A percentile compares a stretch with the other conserved stretches of the same genome.
These are phyloP conservation scores for Mortierella sp. DNA, from an alignment of 371 early-diverging fungal species.

Conservation along the genomic window DNA sequence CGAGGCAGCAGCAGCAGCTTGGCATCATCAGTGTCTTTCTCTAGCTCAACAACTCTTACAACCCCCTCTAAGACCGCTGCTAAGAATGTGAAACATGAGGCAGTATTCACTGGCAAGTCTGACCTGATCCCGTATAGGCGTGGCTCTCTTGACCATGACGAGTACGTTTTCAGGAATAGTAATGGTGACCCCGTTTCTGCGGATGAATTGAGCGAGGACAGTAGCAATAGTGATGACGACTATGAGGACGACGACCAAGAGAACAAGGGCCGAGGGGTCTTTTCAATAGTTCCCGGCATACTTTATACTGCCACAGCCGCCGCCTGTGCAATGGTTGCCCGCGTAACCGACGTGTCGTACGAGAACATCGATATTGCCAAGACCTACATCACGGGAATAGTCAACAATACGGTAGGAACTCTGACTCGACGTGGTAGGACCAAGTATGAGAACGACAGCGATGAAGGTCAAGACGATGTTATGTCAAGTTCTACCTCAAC, in stretches of 20 bases:
- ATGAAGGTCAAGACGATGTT: neutral
- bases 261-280: neutral
- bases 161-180: conserved; percentile 18
- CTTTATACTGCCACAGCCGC: conserved; percentile 10
- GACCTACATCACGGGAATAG: conserved; percentile 3
- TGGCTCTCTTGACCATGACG: conserved; percentile 16
- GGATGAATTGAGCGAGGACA: conserved; percentile 6
- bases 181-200: neutral
- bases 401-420: conserved; percentile 6
- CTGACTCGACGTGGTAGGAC: conserved; percentile 4
- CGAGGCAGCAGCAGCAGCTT: neutral
- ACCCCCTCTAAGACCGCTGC: neutral
- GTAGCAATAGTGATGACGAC: neutral
- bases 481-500: neutral
- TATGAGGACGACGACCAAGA: neutral
- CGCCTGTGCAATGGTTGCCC: conserved; percentile 17
- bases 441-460: conserved; percentile 2
- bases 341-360: conserved; percentile 15
- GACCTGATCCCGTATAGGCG: no score
- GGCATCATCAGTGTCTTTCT: neutral
- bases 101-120: neutral
- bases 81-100: neutral
- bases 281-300: conserved; percentile 14
- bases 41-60: neutral
- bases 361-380: conserved; percentile 16